These are phyloP conservation scores for Furcasterigmium sp. DNA, from an alignment of 2,329 filamentous ascomycete species.

Conservation along the genomic window DNA sequence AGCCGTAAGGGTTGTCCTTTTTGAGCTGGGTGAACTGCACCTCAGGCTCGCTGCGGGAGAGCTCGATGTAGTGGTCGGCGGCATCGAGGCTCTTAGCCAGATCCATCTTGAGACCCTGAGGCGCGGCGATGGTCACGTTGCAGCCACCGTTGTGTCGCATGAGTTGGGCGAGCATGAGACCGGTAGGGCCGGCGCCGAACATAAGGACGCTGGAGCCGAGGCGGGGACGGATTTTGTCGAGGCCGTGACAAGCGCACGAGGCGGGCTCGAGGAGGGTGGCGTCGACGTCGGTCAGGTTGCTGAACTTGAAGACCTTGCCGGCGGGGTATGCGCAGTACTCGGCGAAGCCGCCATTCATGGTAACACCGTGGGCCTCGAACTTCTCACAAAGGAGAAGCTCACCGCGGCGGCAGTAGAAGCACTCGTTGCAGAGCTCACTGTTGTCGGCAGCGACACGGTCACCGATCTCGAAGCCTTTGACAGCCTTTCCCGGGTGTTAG, in stretches of 20 bases:
- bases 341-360: slow-evolving; percentile 66
- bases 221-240: slow-evolving; percentile 63
- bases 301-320: slow-evolving; percentile 56
- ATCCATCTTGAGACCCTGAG: slow-evolving; percentile 65
- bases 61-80: slow-evolving; percentile 48
- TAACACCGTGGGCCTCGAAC: slow-evolving; percentile 62
- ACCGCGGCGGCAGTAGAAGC: slow-evolving; percentile 68
- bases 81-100: slow-evolving; percentile 54
- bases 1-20: slow-evolving; percentile 63
- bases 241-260: slow-evolving; percentile 65
- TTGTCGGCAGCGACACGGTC: slow-evolving; percentile 62
- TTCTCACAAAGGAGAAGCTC: slow-evolving; percentile 65
- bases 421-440: slow-evolving; percentile 63
- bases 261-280: slow-evolving; percentile 66
- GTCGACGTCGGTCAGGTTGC: slow-evolving; percentile 62
- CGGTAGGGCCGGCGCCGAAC: slow-evolving; percentile 63
- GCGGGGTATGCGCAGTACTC: slow-evolving; percentile 57
- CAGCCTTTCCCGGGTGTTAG: slow-evolving; percentile 31
- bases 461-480: slow-evolving; percentile 55
- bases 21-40: slow-evolving; percentile 59
- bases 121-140: slow-evolving; percentile 65
- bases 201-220: slow-evolving; percentile 61
- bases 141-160: slow-evolving; percentile 62
- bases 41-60: slow-evolving; percentile 47
- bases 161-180: slow-evolving; percentile 59